phyloP scores from a whole-genome alignment of 2,329 filamentous ascomycete genomes.

The Ceratocystis lukuohia region DNA sequence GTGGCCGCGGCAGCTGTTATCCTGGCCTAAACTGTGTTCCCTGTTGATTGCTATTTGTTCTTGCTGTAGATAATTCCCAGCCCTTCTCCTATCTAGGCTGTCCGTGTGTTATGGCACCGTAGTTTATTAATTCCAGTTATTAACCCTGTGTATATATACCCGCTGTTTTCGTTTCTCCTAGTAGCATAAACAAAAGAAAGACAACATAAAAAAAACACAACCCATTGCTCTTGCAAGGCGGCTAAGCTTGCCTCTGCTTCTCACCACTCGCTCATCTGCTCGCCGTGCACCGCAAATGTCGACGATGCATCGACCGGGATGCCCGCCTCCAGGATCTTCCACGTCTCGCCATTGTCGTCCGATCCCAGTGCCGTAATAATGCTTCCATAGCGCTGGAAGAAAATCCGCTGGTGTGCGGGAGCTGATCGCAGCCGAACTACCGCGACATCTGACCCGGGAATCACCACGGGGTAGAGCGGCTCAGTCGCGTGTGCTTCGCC shows the following conservation, averaged over 20 bases:
- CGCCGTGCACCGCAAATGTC: conserved; percentile 17
- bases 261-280: conserved; percentile 19
- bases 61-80: not conserved
- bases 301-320: conserved; percentile 19
- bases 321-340: conserved; percentile 17
- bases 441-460: conserved; percentile 17
- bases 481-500: conserved; percentile 17
- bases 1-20: not conserved
- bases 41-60: not conserved
- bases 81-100: not conserved
- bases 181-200: not conserved
- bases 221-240: not conserved
- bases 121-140: conserved; percentile 8
- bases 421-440: conserved; percentile 15
- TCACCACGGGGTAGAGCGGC: conserved; percentile 18
- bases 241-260: not conserved
- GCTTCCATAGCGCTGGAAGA: conserved; percentile 19
- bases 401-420: conserved; percentile 17
- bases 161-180: not conserved
- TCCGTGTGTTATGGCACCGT: not conserved
- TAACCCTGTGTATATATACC: conserved; percentile 1
- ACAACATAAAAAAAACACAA: not conserved
- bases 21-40: not conserved
- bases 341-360: conserved; percentile 18
- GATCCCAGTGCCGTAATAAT: conserved; percentile 18